These are phyloP conservation scores for Rubia tinctorum DNA, from an alignment of 305 asterid species.

Conservation along the genomic window DNA sequence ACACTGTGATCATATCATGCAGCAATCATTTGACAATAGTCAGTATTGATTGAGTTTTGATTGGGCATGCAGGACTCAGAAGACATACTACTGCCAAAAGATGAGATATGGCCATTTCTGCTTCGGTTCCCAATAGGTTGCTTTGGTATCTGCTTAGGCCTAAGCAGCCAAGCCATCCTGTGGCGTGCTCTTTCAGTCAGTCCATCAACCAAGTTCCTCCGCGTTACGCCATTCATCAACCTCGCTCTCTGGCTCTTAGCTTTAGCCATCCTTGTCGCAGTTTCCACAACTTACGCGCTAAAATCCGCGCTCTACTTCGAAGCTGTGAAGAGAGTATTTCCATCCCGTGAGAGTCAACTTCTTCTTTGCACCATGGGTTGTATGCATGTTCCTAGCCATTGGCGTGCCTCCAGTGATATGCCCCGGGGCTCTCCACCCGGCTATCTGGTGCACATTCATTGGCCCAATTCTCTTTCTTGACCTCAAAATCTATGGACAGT, in stretches of 20 bases:
- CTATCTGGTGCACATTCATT: slow-evolving; percentile 63
- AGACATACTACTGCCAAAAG: slow-evolving; percentile 85
- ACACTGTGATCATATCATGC: no score
- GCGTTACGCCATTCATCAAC: slow-evolving; percentile 59
- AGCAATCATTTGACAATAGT: no score
- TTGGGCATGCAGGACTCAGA: slow-evolving; percentile 58
- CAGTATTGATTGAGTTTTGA: neutral
- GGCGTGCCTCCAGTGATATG: slow-evolving; percentile 51
- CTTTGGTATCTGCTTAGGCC: slow-evolving; percentile 86
- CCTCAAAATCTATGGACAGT: slow-evolving; percentile 84
- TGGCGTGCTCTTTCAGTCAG: slow-evolving; percentile 67
- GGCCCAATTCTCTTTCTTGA: slow-evolving; percentile 64
- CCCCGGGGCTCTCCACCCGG: slow-evolving; percentile 46
- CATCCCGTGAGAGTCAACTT: slow-evolving; percentile 88
- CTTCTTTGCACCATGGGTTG: slow-evolving; percentile 93
- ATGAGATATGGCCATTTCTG: slow-evolving; percentile 86
- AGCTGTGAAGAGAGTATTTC: slow-evolving; percentile 79
- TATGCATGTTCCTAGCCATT: slow-evolving; percentile 84
- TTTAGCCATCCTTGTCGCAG: slow-evolving; percentile 44
- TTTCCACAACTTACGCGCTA: slow-evolving; percentile 47
- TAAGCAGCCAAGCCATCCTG: slow-evolving; percentile 87
- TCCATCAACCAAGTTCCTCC: slow-evolving; percentile 68
- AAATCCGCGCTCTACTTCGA: slow-evolving; percentile 71
- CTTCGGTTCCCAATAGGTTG: slow-evolving; percentile 93
- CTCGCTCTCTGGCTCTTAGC: slow-evolving; percentile 69